Percentiles rank a stretch among this genome's conserved stretches.
phyloP scores from a whole-genome alignment of 2,329 filamentous ascomycete genomes.

The Nemania bipapillata region DNA sequence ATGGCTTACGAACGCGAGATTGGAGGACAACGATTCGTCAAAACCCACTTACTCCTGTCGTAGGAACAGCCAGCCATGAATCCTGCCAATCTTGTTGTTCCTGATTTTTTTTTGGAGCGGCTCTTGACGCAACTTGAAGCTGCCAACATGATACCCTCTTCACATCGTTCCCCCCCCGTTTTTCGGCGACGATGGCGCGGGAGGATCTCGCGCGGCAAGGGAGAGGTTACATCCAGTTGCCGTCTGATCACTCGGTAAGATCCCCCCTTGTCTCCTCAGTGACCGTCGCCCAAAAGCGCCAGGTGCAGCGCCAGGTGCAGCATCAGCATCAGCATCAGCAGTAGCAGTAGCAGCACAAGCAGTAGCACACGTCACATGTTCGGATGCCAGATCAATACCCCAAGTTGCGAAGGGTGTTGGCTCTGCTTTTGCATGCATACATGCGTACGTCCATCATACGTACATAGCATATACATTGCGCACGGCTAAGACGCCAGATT shows the following conservation, averaged over 20 bases:
- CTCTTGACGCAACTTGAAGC: not conserved
- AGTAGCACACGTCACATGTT: constrained; percentile 23
- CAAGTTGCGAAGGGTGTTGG: constrained; percentile 10
- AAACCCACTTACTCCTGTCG: not conserved
- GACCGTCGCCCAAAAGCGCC: not conserved
- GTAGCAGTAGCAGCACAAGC: no score
- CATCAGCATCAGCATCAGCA: no score
- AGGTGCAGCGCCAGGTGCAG: no score
- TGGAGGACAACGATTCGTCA: not conserved
- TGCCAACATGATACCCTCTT: not conserved
- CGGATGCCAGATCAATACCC: constrained; percentile 6
- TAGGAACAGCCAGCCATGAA: not conserved
- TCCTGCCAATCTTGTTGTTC: not conserved
- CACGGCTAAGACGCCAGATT: not conserved
- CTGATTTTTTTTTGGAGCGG: not conserved
- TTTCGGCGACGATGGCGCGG: constrained; percentile 3
- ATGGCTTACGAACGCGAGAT: not conserved
- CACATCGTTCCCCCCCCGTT: not conserved
- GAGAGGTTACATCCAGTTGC: constrained; percentile 17
- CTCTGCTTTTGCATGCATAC: constrained; percentile 24
- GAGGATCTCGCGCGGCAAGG: constrained; percentile 2
- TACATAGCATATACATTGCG: not conserved
- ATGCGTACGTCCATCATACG: no score
- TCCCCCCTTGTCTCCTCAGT: constrained; percentile 4
- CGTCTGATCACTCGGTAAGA: not conserved